These are phyloP conservation scores for Diaporthe sp. DNA, from an alignment of 2,329 filamentous ascomycete genomes.

Conservation along the genomic window DNA sequence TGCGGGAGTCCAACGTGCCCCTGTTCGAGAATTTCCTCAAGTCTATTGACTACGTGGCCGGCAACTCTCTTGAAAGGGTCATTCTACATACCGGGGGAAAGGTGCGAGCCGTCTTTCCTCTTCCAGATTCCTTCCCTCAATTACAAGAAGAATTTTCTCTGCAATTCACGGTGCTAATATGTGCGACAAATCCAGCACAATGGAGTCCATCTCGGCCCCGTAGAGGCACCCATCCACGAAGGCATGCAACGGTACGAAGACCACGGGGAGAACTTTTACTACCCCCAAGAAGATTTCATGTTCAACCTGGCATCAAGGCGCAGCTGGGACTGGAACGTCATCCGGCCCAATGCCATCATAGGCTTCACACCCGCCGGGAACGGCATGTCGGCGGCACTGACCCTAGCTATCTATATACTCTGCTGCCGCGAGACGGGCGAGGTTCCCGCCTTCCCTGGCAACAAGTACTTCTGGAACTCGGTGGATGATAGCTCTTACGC, in stretches of 20 bases:
- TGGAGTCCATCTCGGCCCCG: conserved; percentile 60
- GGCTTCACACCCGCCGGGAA: conserved; percentile 49
- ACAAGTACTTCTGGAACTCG: conserved; percentile 48
- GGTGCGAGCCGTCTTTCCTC: not conserved
- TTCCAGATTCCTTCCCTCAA: too few species aligned
- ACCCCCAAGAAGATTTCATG: conserved; percentile 59
- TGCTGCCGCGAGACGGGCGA: conserved; percentile 46
- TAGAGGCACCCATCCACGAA: conserved; percentile 60
- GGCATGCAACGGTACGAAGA: conserved; percentile 55
- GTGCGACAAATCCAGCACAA: conserved; percentile 57
- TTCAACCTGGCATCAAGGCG: conserved; percentile 38
- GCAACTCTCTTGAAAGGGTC: conserved; percentile 33
- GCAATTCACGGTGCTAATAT: too few species aligned
- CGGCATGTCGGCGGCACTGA: conserved; percentile 49
- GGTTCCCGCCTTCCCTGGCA: conserved; percentile 46
- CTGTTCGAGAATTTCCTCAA: conserved; percentile 41
- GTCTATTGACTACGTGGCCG: conserved; percentile 24
- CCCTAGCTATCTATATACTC: conserved; percentile 47
- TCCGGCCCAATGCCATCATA: conserved; percentile 48
- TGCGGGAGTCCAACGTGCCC: conserved; percentile 36
- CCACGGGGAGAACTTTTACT: conserved; percentile 61
- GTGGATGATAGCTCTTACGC: conserved; percentile 49
- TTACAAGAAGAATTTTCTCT: too few species aligned
- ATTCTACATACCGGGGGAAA: conserved; percentile 40
- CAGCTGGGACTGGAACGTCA: conserved; percentile 48